Evolutionary conservation across 177 flowering plant genomes (phyloP).

Genomic region (Vitis hybrid): DNA sequence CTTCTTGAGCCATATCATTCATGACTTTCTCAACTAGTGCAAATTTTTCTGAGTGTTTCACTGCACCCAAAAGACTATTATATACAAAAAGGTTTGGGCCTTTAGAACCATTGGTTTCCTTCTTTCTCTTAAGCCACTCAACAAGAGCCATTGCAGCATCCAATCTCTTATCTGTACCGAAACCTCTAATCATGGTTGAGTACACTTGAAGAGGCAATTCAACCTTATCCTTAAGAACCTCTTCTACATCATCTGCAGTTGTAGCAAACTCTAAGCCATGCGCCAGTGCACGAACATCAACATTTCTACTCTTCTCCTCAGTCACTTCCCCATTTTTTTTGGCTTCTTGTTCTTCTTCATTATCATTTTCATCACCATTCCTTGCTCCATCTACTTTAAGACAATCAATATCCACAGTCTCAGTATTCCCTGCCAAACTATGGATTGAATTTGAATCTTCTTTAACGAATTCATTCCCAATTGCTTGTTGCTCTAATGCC

Average conservation of each 20-base stretch:
- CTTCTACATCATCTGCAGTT: constrained; percentile 78
- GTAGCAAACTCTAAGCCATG: constrained; percentile 45
- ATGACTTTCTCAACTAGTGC: constrained; percentile 48
- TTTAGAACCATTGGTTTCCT: constrained; percentile 30
- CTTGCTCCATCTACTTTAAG: constrained; percentile 13
- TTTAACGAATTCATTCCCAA: constrained; percentile 24
- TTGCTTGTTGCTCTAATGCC: constrained; percentile 45
- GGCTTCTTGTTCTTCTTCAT: constrained; percentile 13
- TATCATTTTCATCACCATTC: constrained; percentile 1
- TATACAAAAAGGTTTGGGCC: constrained; percentile 75
- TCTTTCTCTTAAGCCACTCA: constrained; percentile 80
- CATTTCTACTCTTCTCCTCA: constrained; percentile 24
- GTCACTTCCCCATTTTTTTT: constrained; percentile 15
- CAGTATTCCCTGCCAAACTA: constrained; percentile 21
- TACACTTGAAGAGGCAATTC: constrained; percentile 72
- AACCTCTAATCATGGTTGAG: constrained; percentile 65
- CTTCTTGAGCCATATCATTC: constrained; percentile 65
- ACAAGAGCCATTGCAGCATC: constrained; percentile 69
- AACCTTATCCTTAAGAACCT: constrained; percentile 57
- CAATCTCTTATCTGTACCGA: constrained; percentile 64
- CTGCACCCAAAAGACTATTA: constrained; percentile 80
- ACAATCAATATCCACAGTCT: constrained; percentile 11
- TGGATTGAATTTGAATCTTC: constrained; percentile 22
- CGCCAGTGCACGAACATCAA: constrained; percentile 76
- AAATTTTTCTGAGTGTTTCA: constrained; percentile 53